A percentile compares a stretch with the other conserved stretches of the same genome.
These are phyloP conservation scores for Termitomyces sp. DNA, from an alignment of 1,284 basidiomycete species.

Conservation along the genomic window DNA sequence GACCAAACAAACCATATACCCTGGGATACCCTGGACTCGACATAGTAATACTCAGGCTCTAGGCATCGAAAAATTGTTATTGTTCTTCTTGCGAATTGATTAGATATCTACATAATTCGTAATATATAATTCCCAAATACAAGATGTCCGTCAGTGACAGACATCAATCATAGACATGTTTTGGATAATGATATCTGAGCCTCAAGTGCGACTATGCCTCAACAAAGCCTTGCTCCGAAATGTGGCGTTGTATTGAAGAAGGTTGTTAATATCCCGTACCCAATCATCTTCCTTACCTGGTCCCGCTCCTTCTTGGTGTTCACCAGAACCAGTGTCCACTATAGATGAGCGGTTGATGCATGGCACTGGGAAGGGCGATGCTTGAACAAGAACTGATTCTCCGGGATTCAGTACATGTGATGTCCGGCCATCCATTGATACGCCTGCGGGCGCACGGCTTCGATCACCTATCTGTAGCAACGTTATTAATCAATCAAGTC, in stretches of 20 bases:
- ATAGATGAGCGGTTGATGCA: conserved; percentile 86
- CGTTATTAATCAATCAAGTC: conserved; percentile 1
- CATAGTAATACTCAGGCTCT: background rate
- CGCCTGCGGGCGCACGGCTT: conserved; percentile 81
- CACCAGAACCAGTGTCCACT: conserved; percentile 47
- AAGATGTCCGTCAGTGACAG: background rate
- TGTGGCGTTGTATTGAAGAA: conserved; percentile 88
- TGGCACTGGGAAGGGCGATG: conserved; percentile 87
- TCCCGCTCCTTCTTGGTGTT: conserved; percentile 46
- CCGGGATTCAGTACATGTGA: conserved; percentile 78
- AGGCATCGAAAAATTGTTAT: background rate
- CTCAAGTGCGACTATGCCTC: conserved; percentile 54
- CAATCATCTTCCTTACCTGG: conserved; percentile 89
- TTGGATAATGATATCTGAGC: background rate
- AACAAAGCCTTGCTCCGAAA: conserved; percentile 83
- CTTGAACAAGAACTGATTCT: conserved; percentile 81
- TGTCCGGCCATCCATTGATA: conserved; percentile 90
- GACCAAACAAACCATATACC: background rate
- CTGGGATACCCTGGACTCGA: background rate
- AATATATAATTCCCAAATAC: background rate
- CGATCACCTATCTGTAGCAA: conserved; percentile 69
- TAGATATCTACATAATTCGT: background rate
- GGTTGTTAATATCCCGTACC: conserved; percentile 94
- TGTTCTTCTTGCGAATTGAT: background rate
- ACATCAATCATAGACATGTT: too few species aligned